Evolutionary conservation across 2,329 filamentous ascomycete species (phyloP), one percentile per base, ranked within the genome.

Genomic region (Hypocrella siamensis): DNA sequence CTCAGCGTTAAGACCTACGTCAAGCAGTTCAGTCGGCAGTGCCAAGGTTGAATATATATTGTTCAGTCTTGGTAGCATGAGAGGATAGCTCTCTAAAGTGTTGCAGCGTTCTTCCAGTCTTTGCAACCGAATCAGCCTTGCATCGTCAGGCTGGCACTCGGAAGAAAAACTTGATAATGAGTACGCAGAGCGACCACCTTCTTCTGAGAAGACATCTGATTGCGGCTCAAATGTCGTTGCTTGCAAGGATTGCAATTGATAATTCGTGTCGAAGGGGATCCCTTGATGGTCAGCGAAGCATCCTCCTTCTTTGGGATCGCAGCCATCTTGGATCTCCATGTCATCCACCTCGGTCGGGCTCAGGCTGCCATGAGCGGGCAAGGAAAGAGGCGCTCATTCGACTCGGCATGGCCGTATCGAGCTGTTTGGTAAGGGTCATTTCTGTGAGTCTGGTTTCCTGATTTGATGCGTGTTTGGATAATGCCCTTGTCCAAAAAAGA

Each of bases 231-330:
- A 31, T 6, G 35, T 21, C 12, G 33, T 31, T 9, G 10, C 14
- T 28, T 28, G 14, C 16, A 55, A 34, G 6, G 34, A 35, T 4
- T 21, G 16, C 14, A 47, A 19, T n/a, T 44, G 38, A 15, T 46
- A 36, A 11, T 35, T 15, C n/a, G 50, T 44, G n/a, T 42, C 38
- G 32, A 49, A 56, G 0, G 46, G 49, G 3, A 31, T n/a, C 2
- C 19, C 35, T 21, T 17, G 38, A 19, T 53, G 37, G 25, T 47
- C 33, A 15, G 24, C 28, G 19, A 56, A 51, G 31, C 48, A 56
- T 11, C 27, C 26, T 4, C 47, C 39, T 11, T 26, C 9, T 14
- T 24, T 8, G 21, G 9, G 21, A 24, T 24, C n/a, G n/a, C n/a
- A n/a, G n/a, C n/a, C n/a, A n/a, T n/a, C n/a, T 22, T 7, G 21